phyloP scores from a whole-genome alignment of 2,329 filamentous ascomycete genomes.

The Aspergillus pseudonomiae region DNA sequence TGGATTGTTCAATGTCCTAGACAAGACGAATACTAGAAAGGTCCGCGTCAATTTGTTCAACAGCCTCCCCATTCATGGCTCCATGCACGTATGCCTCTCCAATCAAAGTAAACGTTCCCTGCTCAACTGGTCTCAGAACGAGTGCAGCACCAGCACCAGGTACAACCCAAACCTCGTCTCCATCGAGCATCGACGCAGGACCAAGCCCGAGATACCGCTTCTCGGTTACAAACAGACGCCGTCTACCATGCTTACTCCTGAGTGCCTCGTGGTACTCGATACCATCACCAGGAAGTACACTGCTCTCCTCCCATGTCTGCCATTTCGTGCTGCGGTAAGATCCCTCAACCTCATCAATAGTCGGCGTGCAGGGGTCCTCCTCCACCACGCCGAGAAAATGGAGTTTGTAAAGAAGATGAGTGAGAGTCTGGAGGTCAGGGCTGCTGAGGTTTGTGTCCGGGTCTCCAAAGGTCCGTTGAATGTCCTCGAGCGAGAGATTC shows the following conservation, averaged over 20 bases:
- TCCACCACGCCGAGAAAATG: conserved; percentile 3
- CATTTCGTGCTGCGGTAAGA: neutral
- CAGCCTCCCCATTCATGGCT: conserved; percentile 3
- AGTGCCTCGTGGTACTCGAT: conserved; percentile 1
- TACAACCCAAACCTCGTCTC: conserved; percentile 9
- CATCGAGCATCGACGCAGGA: conserved; percentile 4
- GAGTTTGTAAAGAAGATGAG: conserved; percentile 7
- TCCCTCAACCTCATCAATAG: conserved; percentile 2
- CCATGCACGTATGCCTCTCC: conserved; percentile 9
- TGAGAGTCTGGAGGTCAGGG: conserved; percentile 1
- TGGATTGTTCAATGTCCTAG: neutral
- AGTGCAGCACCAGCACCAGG: conserved; percentile 5
- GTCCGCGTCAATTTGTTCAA: neutral
- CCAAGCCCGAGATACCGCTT: conserved; percentile 5
- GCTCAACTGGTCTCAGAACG: neutral
- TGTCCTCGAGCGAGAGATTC: neutral
- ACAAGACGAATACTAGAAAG: neutral
- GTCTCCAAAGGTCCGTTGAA: neutral
- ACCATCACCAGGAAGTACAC: neutral
- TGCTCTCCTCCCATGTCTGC: conserved; percentile 8
- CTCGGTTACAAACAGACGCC: conserved; percentile 7
- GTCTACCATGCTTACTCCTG: conserved; percentile 2
- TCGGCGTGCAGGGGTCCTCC: conserved; percentile 3
- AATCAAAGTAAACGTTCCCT: neutral
- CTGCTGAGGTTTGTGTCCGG: conserved; percentile 8